phyloP scores from a whole-genome alignment of 768 basidiomycete species.

The Peribolospora kevripleyi region DNA sequence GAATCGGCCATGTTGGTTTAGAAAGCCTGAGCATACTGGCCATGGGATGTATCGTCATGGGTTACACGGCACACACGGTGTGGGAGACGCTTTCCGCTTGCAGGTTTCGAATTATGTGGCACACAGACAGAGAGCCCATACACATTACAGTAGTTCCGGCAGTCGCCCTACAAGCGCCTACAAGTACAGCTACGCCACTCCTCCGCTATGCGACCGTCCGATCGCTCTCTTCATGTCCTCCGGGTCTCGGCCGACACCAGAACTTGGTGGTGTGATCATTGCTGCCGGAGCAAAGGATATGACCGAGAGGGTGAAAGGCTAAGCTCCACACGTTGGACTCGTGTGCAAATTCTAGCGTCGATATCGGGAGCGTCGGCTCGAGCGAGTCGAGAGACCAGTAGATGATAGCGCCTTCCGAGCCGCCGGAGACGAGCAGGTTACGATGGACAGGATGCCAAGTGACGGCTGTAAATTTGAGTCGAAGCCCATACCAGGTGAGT shows the following conservation, averaged over 20 bases:
- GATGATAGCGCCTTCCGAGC: conserved; percentile 74
- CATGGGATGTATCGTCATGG: too few species aligned
- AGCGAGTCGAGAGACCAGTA: conserved; percentile 67
- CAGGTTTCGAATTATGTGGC: too few species aligned
- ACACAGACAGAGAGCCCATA: too few species aligned
- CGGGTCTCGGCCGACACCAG: conserved; percentile 79
- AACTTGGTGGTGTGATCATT: conserved; percentile 99
- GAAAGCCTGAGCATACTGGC: too few species aligned
- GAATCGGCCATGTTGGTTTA: too few species aligned
- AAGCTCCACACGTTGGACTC: conserved; percentile 83
- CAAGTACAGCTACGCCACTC: too few species aligned
- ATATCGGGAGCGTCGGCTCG: conserved; percentile 22
- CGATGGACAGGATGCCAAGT: conserved; percentile 89
- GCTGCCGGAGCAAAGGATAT: conserved; percentile 76
- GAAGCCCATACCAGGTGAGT: background rate
- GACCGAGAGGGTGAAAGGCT: conserved; percentile 83
- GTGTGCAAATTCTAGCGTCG: conserved; percentile 75
- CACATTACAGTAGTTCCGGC: too few species aligned
- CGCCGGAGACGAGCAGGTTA: conserved; percentile 67
- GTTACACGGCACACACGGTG: too few species aligned
- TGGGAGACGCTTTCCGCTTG: too few species aligned
- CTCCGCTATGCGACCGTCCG: too few species aligned
- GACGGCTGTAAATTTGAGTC: conserved; percentile 31
- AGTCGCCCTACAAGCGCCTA: too few species aligned
- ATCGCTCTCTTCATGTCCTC: conserved; percentile 12